These are phyloP conservation scores for Gleditsia sinensis DNA, from an alignment of 306 rosid species.

Conservation along the genomic window DNA sequence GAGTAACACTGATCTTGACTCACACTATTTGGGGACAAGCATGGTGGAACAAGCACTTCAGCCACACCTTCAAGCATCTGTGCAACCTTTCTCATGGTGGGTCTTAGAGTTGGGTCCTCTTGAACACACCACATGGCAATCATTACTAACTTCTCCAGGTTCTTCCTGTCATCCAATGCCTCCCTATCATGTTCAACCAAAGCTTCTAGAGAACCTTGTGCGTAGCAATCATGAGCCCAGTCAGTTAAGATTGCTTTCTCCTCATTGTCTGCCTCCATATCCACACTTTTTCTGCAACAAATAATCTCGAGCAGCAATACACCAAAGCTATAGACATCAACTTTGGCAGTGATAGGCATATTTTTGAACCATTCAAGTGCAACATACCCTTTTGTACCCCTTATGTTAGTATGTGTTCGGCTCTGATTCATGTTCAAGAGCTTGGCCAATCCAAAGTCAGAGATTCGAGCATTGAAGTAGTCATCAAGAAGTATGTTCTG, in stretches of 20 bases:
- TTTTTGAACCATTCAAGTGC: conserved; percentile 50
- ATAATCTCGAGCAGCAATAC: conserved; percentile 43
- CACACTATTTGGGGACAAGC: conserved; percentile 20
- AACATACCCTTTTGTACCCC: conserved; percentile 55
- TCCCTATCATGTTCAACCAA: conserved; percentile 44
- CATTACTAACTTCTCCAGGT: conserved; percentile 33
- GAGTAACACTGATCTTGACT: neutral
- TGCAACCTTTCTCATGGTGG: conserved; percentile 38
- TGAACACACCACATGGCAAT: conserved; percentile 47
- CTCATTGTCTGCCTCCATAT: conserved; percentile 33
- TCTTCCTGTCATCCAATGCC: conserved; percentile 39
- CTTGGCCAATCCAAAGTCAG: conserved; percentile 44
- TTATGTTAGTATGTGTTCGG: conserved; percentile 43
- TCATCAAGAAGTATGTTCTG: conserved; percentile 48
- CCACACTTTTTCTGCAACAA: conserved; percentile 39
- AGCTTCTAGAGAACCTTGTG: conserved; percentile 11
- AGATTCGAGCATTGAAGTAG: conserved; percentile 31
- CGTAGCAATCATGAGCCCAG: conserved; percentile 44
- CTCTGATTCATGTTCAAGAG: conserved; percentile 44
- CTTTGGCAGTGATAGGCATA: conserved; percentile 40
- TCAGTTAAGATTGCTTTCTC: conserved; percentile 42
- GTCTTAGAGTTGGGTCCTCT: conserved; percentile 46
- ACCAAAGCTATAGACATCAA: conserved; percentile 48
- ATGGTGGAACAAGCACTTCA: conserved; percentile 42
- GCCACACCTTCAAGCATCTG: conserved; percentile 51